Evolutionary conservation across 2,329 filamentous ascomycete species (phyloP), one percentile per base, ranked within the genome.

Genomic region (Phyllosticta paracitricarpa): DNA sequence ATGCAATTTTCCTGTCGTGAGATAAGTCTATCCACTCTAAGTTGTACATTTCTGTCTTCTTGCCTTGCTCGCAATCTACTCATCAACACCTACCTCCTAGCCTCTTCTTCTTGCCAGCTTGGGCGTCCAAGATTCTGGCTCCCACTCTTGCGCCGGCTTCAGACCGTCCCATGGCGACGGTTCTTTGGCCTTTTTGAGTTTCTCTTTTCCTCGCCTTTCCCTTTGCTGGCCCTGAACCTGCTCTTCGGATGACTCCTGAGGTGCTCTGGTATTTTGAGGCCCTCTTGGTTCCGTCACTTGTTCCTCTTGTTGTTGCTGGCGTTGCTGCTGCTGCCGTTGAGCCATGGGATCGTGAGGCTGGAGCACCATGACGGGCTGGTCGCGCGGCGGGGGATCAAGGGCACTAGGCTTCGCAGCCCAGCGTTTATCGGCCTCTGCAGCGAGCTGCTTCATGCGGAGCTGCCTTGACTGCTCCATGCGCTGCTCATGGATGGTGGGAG

Each of bases 331-430:
- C 19, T 22, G 19, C 19, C 19, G 19, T 58, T 78, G 74, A 3
- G 71, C 70, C 30, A 73, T 73, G 4, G 73, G 70, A 60, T 80
- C 77, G 59, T 72, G 72, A 24, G 76, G 72, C 48, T 75, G 72
- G 12, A 78, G 74, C 51, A 78, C 75, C 52, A 78, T 77, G n/a
- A 69, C 66, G 3, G 78, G 75, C 62, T 81, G 78, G 61, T 79
- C 76, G 48, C 75, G 76, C 52, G 78, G 73, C 1, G 83, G 83
- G 59, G 77, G 77, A 67, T 86, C 83, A 48, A 87, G 77, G 62
- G 78, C 82, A 3, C 81, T 84, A 1, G 82, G 79, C 65, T 84
- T 81, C 56, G 78, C 78, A 8, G 79, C 82, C 84, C 84, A 87
- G 64, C 82, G 75, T 64, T 81, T 81, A 68, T 87, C 84, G 51